Conservation (phyloP, 306 rosid genomes). For the Canavalia gladiata region DNA sequence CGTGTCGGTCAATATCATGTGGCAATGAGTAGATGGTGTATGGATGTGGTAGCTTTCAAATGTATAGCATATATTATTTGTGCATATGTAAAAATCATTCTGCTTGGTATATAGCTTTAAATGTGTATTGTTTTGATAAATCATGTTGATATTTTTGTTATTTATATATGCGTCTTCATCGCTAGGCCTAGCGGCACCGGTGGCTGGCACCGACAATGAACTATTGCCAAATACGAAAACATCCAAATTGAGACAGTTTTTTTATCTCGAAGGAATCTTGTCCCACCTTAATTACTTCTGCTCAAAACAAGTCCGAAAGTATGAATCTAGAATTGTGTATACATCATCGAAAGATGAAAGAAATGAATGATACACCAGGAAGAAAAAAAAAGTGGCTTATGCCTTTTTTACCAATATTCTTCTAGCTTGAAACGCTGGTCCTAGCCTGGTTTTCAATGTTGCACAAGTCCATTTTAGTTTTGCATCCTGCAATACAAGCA, state of each 20-base stretch:
- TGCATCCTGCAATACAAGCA: constrained; percentile 55
- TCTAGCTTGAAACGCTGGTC: constrained; percentile 50
- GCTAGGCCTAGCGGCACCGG: not conserved
- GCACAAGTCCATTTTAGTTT: constrained; percentile 45
- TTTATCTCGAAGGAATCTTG: not conserved
- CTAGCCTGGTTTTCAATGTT: constrained; percentile 57
- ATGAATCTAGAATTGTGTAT: not conserved
- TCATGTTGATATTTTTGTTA: not conserved
- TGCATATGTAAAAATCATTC: too few species aligned
- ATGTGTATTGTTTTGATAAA: not conserved
- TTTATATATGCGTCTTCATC: not conserved
- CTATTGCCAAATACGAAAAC: not conserved
- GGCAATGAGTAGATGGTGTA: too few species aligned
- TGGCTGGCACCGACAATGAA: not conserved
- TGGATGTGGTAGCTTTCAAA: too few species aligned
- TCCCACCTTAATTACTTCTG: not conserved
- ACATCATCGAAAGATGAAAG: not conserved
- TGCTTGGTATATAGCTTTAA: too few species aligned
- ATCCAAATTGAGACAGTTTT: not conserved
- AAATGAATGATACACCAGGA: not conserved
- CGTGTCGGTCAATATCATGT: too few species aligned
- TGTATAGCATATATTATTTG: too few species aligned
- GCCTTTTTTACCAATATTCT: not conserved
- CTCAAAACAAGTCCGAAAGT: not conserved
- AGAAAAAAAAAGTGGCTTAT: not conserved